Percentiles rank a stretch among this genome's conserved stretches.
These are phyloP conservation scores for Phytophthora constricta DNA, from an alignment of 352 stramenopile species.

Conservation along the genomic window DNA sequence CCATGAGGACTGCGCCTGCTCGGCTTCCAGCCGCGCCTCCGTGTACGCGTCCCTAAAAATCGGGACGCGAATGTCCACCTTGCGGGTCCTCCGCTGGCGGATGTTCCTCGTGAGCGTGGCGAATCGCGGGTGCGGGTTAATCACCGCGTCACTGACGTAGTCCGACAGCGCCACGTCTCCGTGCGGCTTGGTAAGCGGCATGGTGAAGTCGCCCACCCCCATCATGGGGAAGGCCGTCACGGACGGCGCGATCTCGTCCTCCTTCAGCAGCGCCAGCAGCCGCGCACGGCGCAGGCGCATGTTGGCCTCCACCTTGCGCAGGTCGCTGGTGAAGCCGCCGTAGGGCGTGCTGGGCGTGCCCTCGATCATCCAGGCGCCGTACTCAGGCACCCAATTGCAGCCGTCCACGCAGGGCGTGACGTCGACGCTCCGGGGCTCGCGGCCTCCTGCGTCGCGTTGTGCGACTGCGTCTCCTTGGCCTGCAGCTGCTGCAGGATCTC, in stretches of 20 bases:
- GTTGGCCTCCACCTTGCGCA: conserved; percentile 97
- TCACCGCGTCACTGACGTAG: conserved; percentile 98
- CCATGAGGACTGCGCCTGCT: conserved; percentile 63
- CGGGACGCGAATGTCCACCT: conserved; percentile 89
- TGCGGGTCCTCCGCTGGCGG: conserved; percentile 90
- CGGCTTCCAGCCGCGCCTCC: conserved; percentile 70
- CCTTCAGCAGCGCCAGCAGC: conserved; percentile 92
- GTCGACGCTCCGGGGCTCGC: conserved; percentile 3
- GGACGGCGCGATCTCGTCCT: conserved; percentile 97
- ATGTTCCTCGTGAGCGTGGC: conserved; percentile 99
- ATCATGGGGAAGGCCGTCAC: conserved; percentile 97
- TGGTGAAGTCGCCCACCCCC: conserved; percentile 94
- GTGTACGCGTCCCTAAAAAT: conserved; percentile 88
- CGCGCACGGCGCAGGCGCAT: conserved; percentile 97
- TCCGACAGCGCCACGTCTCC: conserved; percentile 93
- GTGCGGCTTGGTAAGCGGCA: conserved; percentile 55
- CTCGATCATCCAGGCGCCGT: conserved; percentile 99
- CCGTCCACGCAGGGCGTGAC: conserved; percentile 72
- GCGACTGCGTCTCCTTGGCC: conserved; percentile 82
- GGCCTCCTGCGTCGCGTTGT: conserved; percentile 25
- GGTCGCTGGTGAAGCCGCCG: conserved; percentile 93
- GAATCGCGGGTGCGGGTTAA: conserved; percentile 99
- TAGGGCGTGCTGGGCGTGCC: conserved; percentile 95
- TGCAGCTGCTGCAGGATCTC: conserved; percentile 96
- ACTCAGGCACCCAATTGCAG: conserved; percentile 99